Percentiles rank a stretch among this genome's conserved stretches.
phyloP scores from a whole-genome alignment of 805 yeast genomes.

The Candida morakotiae region DNA sequence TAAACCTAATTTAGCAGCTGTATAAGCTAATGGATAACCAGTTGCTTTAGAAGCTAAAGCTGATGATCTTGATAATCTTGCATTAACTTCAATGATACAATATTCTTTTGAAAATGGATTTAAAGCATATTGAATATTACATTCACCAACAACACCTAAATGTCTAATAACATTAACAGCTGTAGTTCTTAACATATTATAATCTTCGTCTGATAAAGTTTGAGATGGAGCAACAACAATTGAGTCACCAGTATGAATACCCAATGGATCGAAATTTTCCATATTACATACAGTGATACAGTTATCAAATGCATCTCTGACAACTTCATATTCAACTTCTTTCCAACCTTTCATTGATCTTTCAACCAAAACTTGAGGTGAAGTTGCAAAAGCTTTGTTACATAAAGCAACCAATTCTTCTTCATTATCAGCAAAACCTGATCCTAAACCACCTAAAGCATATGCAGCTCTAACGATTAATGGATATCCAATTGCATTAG shows the following conservation, averaged over 20 bases:
- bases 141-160: conserved; percentile 98
- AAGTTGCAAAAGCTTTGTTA: conserved; percentile 87
- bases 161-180: conserved; percentile 97
- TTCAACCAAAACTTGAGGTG: conserved; percentile 95
- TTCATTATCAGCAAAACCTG: conserved; percentile 93
- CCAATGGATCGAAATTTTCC: conserved; percentile 98
- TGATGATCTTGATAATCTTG: conserved; percentile 96
- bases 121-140: conserved; percentile 95
- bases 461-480: conserved; percentile 96
- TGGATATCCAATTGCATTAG: conserved; percentile 85
- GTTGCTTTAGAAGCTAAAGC: conserved; percentile 99
- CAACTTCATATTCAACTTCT: conserved; percentile 98
- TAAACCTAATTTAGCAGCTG: conserved; percentile 95
- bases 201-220: conserved; percentile 93
- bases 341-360: conserved; percentile 99
- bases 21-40: conserved; percentile 96
- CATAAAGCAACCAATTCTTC: conserved; percentile 78
- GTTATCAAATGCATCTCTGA: conserved; percentile 94
- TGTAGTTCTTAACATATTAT: conserved; percentile 95
- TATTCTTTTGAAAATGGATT: conserved; percentile 92
- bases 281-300: conserved; percentile 98
- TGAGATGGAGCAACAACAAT: conserved; percentile 99
- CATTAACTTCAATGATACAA: conserved; percentile 96
- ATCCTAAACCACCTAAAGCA: conserved; percentile 96
- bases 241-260: conserved; percentile 98